Evolutionary conservation across 2,329 filamentous ascomycete genomes (phyloP), one percentile per base, ranked within the genome.

Genomic region (Alternaria metachromatica): DNA sequence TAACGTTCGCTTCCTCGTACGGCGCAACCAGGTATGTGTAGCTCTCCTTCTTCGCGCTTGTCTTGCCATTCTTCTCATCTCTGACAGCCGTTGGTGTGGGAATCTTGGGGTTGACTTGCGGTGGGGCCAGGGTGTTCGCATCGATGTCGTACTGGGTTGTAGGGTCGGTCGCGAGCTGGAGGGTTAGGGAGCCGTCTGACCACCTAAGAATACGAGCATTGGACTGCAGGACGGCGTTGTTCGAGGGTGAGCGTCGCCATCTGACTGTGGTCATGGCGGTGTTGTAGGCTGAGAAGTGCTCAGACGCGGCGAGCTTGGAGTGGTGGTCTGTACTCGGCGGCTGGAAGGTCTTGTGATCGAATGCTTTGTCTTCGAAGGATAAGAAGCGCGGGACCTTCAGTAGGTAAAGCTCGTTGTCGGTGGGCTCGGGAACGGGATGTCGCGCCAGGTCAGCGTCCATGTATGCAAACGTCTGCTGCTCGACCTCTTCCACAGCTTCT

Each of bases 21-120:
- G 92, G 91, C 2, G 90, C 89, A 3, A 90, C 90, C 8, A 92
- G 87, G 73, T 94, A 95, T 71, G 90, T 92, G 78, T 92, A 91
- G 7, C 89, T 88, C 71, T 95, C 92, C 65, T 90, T 87, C 3
- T 86, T 83, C 81, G 65, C 54, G 43, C 65, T 69, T 12, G 59
- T 55, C 55, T 74, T 73, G 44, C 64, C 66, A 20, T 48, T 63
- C 50, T 30, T 63, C 45, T 65, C 65, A 21, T 63, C 56, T 23
- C 60, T 69, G 37, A 79, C 69, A 41, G 78, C 80, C 25, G 80
- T 82, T 1, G 85, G 84, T 10, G 84, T 85, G 25, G 85, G 83
- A 66, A 84, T 83, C 61, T 79, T 71, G 15, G 84, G 82, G 67
- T 84, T 83, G 58, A 78, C 68, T 60, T 87, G 82, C 2, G 85